phyloP scores from a whole-genome alignment of 2,329 filamentous ascomycete genomes.

The Xylariales sp. region DNA sequence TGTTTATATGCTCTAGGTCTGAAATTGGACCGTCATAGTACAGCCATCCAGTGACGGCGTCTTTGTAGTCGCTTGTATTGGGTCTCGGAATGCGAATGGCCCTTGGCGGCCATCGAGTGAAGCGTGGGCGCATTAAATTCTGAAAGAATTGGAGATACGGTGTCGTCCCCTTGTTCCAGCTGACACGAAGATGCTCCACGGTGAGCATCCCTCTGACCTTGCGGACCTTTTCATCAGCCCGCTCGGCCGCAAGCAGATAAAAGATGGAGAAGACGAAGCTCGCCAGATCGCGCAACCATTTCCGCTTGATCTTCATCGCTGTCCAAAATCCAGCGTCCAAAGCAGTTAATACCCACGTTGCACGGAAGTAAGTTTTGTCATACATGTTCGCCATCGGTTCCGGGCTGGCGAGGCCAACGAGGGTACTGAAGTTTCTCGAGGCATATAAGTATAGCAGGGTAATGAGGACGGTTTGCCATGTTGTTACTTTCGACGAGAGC shows the following conservation, averaged over 20 bases:
- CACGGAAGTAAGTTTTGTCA: conserved; percentile 85
- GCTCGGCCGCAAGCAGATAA: conserved; percentile 88
- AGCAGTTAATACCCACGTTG: conserved; percentile 93
- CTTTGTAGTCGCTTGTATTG: conserved; percentile 71
- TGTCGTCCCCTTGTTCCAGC: conserved; percentile 92
- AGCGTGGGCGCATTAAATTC: conserved; percentile 67
- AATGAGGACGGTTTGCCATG: conserved; percentile 84
- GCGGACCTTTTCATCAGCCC: conserved; percentile 92
- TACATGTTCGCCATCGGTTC: conserved; percentile 95
- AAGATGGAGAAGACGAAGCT: conserved; percentile 83
- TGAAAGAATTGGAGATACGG: conserved; percentile 77
- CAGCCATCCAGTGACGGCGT: conserved; percentile 80
- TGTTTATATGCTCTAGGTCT: conserved; percentile 69
- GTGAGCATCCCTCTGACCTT: conserved; percentile 84
- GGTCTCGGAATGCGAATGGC: conserved; percentile 82
- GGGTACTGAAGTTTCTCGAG: conserved; percentile 86
- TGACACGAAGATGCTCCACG: conserved; percentile 83
- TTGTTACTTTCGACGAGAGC: conserved; percentile 67
- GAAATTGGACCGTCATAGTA: conserved; percentile 88
- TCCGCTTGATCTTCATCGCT: conserved; percentile 80
- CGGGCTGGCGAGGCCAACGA: conserved; percentile 84
- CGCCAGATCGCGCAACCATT: conserved; percentile 76
- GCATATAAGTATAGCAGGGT: conserved; percentile 90
- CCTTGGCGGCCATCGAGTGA: conserved; percentile 77
- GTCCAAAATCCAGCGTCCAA: conserved; percentile 98